A percentile compares a stretch with the other conserved stretches of the same genome.
phyloP scores from a whole-genome alignment of 371 early-diverging fungal species.

The Batkoa obscura region DNA sequence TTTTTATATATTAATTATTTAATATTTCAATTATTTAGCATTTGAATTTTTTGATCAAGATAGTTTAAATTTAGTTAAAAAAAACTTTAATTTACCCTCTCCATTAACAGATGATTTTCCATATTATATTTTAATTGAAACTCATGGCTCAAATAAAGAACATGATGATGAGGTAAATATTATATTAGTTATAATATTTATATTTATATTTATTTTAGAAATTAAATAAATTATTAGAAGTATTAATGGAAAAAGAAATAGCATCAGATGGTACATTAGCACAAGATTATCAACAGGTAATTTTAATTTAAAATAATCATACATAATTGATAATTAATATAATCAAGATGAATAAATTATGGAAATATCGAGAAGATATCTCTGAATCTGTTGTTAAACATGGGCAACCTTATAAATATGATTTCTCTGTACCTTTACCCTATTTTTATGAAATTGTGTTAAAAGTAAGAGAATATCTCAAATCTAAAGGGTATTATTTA shows the following conservation, averaged over 20 bases:
- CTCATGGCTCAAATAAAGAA: constrained; percentile 73
- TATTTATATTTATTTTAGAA: constrained; percentile 20
- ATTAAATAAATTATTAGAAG: constrained; percentile 41
- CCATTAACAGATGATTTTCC: constrained; percentile 42
- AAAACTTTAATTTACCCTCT: constrained; percentile 30
- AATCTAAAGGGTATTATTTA: constrained; percentile 18
- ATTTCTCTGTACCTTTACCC: constrained; percentile 70
- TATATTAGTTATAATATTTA: neutral
- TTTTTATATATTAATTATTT: too few species aligned
- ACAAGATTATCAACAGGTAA: constrained; percentile 54
- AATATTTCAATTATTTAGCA: constrained; percentile 20
- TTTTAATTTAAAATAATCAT: neutral
- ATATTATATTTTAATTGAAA: constrained; percentile 90
- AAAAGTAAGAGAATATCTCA: constrained; percentile 49
- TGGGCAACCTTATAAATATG: constrained; percentile 81
- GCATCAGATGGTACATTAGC: constrained; percentile 81
- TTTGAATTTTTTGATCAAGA: constrained; percentile 89
- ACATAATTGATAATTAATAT: neutral
- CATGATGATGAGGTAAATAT: constrained; percentile 63
- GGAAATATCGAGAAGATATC: constrained; percentile 84
- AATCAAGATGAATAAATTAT: constrained; percentile 37
- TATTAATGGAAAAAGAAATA: constrained; percentile 38
- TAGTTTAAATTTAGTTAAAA: constrained; percentile 43
- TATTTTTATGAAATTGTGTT: constrained; percentile 69
- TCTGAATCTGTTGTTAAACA: constrained; percentile 74